Base-by-base conservation (phyloP, 2,329 filamentous ascomycete genomes). In the Neofusicoccum ribis region DNA sequence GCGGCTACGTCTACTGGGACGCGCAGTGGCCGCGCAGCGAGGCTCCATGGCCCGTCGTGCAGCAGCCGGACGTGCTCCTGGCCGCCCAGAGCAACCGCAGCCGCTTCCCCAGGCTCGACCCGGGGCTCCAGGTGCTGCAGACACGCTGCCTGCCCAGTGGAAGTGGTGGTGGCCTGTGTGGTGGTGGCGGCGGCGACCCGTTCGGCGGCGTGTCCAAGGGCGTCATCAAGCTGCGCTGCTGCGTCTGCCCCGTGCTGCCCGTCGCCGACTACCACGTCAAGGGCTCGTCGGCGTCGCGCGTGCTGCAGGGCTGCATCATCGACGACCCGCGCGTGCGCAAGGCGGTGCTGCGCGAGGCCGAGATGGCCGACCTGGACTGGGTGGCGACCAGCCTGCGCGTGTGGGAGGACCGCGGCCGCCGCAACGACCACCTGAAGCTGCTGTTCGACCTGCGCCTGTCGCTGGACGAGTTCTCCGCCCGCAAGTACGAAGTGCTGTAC, bases 371-470 rank as follows among this genome's bases (percentile, higher is more conserved):
- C 12, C 23, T 15, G 27, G 56, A 60, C 56, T 60, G 56, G 56
- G 56, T 60, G 2, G 23, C 41, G 27, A 60, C 56, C 41, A 14
- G 14, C 41, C 56, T 60, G 56, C 56, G 56, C 27, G 41, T 44
- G 43, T 60, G 56, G 56, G 56, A 60, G n/a, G 56, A 60, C n/a
- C 56, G n/a, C 56, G 56, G 56, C 43, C 31, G 56, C 37, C 27
- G 56, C 4, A 60, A 60, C 56, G 56, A 60, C 41, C 56, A 60
- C 31, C 43, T 60, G 27, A 60, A 60, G 43, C 56, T 60, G 56
- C 43, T 60, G 41, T 47, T 60, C 56, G 56, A 60, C 17, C 20
- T 44, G 11, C 17, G 31, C 8, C 41, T 47, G 8, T 37, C 43
- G 27, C 41, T 39, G n/a, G 56, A 17, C 27, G 56, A 60, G 27